These are phyloP conservation scores for Candida anglica DNA, from an alignment of 805 yeast genomes.

Conservation along the genomic window DNA sequence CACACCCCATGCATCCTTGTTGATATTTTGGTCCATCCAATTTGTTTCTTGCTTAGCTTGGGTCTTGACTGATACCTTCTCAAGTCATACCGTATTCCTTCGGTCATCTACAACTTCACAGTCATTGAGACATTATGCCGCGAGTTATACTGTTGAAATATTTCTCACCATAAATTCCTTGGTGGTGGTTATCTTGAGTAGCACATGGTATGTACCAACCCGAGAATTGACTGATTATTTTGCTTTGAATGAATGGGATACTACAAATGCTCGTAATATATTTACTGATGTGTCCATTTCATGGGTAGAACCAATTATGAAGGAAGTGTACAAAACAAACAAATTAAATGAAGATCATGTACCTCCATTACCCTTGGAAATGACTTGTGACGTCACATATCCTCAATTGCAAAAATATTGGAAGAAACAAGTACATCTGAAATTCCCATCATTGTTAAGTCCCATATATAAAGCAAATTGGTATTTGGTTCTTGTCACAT, in stretches of 20 bases:
- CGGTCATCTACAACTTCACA: too few species aligned
- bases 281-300: conserved; percentile 9
- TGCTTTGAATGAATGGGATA: conserved; percentile 9
- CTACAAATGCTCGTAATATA: conserved; percentile 8
- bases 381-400: neutral
- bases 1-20: conserved; percentile 32
- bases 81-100: conserved; percentile 6
- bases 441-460: neutral
- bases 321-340: conserved; percentile 8
- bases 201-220: conserved; percentile 14
- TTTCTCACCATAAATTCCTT: conserved; percentile 12
- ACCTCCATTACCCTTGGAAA: conserved; percentile 1
- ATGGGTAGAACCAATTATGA: conserved; percentile 12
- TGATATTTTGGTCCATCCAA: conserved; percentile 34
- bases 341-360: conserved; percentile 11
- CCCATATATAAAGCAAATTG: neutral
- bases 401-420: neutral
- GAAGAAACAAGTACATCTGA: neutral
- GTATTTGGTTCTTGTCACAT: conserved; percentile 1
- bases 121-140: neutral
- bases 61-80: conserved; percentile 16
- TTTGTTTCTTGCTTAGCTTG: conserved; percentile 4
- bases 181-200: conserved; percentile 13
- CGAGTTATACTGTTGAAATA: conserved; percentile 10
- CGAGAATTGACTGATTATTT: conserved; percentile 15